These are phyloP conservation scores for Pestalotiopsis sp. DNA, from an alignment of 2,329 filamentous ascomycete species.

Conservation along the genomic window DNA sequence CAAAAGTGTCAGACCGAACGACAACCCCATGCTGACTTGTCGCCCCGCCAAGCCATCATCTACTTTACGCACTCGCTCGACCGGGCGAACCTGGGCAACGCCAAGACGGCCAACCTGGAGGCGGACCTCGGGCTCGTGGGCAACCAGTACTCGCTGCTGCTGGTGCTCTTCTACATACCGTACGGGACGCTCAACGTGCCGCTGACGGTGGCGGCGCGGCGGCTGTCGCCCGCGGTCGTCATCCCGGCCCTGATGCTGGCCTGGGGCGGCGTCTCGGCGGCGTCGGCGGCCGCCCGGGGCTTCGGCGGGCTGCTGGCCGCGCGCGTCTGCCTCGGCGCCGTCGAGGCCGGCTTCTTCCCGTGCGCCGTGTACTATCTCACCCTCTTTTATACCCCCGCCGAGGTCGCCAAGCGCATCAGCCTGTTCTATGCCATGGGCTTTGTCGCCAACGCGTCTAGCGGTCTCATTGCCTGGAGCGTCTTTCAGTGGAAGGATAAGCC, in stretches of 20 bases:
- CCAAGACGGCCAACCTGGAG: slow-evolving; percentile 29
- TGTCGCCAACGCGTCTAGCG: slow-evolving; percentile 22
- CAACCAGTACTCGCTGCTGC: slow-evolving; percentile 30
- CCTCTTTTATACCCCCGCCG: slow-evolving; percentile 24
- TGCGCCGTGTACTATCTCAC: slow-evolving; percentile 25
- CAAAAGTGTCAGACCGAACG: neutral
- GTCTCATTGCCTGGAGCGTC: slow-evolving; percentile 23
- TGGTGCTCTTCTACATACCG: slow-evolving; percentile 34
- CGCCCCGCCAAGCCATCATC: slow-evolving; percentile 18
- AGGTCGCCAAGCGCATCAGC: slow-evolving; percentile 17
- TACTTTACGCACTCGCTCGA: slow-evolving; percentile 24
- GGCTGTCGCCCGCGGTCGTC: slow-evolving; percentile 25
- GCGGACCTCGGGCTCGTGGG: slow-evolving; percentile 27
- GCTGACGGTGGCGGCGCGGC: slow-evolving; percentile 24
- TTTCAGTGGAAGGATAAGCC: slow-evolving; percentile 20
- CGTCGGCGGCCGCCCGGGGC: slow-evolving; percentile 19
- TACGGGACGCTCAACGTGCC: slow-evolving; percentile 27
- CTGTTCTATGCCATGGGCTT: slow-evolving; percentile 21
- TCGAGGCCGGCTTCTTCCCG: slow-evolving; percentile 28
- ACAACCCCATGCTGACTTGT: slow-evolving; percentile 15
- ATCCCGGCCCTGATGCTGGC: slow-evolving; percentile 26
- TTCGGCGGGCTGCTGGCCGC: slow-evolving; percentile 23
- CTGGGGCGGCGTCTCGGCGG: slow-evolving; percentile 26
- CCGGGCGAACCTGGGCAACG: slow-evolving; percentile 31
- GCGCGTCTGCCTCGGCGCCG: slow-evolving; percentile 24